phyloP scores from a whole-genome alignment of 225 moss, liverwort and hornwort genomes.

The Physcomitrellopsis africana region DNA sequence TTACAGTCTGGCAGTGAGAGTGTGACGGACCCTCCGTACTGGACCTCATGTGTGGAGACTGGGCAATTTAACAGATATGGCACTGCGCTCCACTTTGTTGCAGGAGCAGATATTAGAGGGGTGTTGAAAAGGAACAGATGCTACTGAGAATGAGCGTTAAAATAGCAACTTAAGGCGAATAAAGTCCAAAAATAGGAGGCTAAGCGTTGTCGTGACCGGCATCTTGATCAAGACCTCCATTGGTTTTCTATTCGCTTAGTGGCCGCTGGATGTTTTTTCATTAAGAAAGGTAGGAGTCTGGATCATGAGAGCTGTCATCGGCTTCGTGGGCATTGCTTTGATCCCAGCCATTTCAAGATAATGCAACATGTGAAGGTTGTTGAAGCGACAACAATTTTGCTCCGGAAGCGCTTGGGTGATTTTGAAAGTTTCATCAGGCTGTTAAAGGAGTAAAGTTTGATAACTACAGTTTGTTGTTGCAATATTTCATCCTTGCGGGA shows the following conservation, averaged over 20 bases:
- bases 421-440: neutral
- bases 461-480: neutral
- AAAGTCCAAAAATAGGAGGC: conserved; percentile 68
- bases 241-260: conserved; percentile 65
- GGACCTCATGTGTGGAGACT: conserved; percentile 71
- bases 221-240: conserved; percentile 62
- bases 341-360: neutral
- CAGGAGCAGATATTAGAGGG: conserved; percentile 76
- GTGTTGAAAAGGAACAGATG: conserved; percentile 73
- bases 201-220: conserved; percentile 35
- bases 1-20: conserved; percentile 43
- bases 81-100: conserved; percentile 63
- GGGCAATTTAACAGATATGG: conserved; percentile 60
- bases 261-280: neutral
- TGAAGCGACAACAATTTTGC: neutral
- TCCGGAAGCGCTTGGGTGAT: neutral
- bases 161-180: conserved; percentile 63
- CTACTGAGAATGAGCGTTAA: conserved; percentile 72
- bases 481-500: conserved; percentile 34
- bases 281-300: neutral
- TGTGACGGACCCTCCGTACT: conserved; percentile 73
- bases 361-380: neutral
- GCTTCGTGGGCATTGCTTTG: neutral
- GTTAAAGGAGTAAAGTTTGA: neutral
- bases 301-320: neutral